Evolutionary conservation across 805 yeast genomes (phyloP), one percentile per base, ranked within the genome.

Genomic region (Ogataea zsoltii): DNA sequence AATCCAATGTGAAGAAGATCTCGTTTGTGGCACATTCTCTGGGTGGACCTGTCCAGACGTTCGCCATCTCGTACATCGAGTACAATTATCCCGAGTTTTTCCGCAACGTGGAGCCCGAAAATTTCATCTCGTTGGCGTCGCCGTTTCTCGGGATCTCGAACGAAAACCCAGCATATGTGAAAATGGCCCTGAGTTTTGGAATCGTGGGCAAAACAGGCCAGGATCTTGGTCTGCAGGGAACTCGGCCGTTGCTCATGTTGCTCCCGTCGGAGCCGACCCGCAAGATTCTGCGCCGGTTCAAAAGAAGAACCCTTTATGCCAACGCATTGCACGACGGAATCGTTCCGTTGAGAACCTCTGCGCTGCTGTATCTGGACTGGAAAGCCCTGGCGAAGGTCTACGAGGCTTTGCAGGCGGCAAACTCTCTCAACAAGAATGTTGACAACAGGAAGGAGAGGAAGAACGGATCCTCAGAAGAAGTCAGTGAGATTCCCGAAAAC

Each of bases 11-110:
- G 7, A 64, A 66, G 11, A 80, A 80, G 55, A 80, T 92, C 4
- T 92, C 98, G 2, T 91, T 94, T 57, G 71, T 94, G 16, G 96
- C 94, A 1, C 99, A 94, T 65, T 92, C 98, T 0, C 69, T 94
- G 19, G 99, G 99, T 14, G 99, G 99, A 0, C 78, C 88, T 14
- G 86, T 86, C 9, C 97, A 92, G 67, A 81, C 96, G 0, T 92
- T 87, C 74, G 96, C 98, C 1, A 72, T 94, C 33, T 94, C 92
- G 2, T 85, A 89, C 60, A 75, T 94, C 30, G 76, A 78, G 42
- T 72, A 72, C 47, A 84, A 78, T 46, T 74, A 82, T 48, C 95
- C 96, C 0, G 75, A 79, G 56, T 80, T 90, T 54, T 90, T 92
- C 59, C 63, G 76, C 13, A 66, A 68, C 12, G 71, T 85, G 12